Base-by-base conservation (phyloP, 1,284 basidiomycete genomes). In the Boletus sp. region DNA sequence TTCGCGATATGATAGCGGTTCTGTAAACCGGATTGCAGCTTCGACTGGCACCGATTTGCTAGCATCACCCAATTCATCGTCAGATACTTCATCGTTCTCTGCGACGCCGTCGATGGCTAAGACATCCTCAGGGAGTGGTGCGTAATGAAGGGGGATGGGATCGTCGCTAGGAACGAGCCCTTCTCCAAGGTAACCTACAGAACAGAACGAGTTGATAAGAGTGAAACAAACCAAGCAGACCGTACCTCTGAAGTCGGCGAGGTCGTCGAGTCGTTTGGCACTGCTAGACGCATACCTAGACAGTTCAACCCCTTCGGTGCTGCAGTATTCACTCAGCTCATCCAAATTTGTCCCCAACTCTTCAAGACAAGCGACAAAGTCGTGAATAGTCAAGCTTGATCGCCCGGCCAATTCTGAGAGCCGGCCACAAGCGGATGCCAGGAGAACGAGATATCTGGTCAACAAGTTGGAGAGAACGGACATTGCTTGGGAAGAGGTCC, bases 321-420 rank as follows among this genome's bases (percentile, higher is more conserved):
- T 63, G 42, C 71, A 76, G 57, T 84, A 89, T 50, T 84, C 81
- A 20, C 62, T 68, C 41, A 90, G 66, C 60, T 90, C 87, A 9
- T 85, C 78, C n/a, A 85, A 49, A 39, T 72, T 76, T 0, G 85
- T 73, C 17, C 87, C 87, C 12, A 89, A 68, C 47, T 88, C 86
- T n/a, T 78, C 78, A 23, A 90, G 69, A 3, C 83, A 84, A n/a
- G 71, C 70, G 2, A 81, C 55, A 7, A 80, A 78, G 66, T 90
- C 88, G 41, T 69, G 66, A 2, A 74, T 65, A 9, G 76, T 77
- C 6, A 86, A 60, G 22, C 67, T 68, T 7, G 73, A 72, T 42
- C 88, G 69, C 12, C 84, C 86, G 6, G 85, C 76, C 56, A 88
- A 84, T 51, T 84, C 75, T 0, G 87, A 81, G 58, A 85, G 85